Base-by-base conservation (phyloP, 805 yeast species). In the Starmera amethionina region DNA sequence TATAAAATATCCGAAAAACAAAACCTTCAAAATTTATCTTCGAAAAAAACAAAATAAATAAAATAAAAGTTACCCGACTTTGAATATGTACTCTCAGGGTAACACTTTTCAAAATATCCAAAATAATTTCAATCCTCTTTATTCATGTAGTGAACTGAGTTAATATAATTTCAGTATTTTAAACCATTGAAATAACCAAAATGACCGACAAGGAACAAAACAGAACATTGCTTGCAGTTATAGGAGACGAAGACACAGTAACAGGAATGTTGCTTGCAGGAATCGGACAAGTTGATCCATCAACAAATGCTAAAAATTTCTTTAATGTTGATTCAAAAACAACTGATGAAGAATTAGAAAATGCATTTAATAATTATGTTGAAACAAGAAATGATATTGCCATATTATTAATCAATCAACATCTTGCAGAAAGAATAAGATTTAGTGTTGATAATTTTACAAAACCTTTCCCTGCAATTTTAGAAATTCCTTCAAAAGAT, bases 401-500 rank as follows among this genome's bases (percentile, higher is more conserved):
- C 19, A 87, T 93, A 42, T 63, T 93, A 46, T 71, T 93, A 56
- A 89, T 93, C 60, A 93, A 90, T 61, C 98, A 93, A 62, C 95
- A 88, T 62, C 62, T 93, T 48, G 97, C 98, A 14, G 97, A 93
- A 54, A 73, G 77, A 51, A 90, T 93, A 42, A 74, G 98, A 62
- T 71, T 72, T 49, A 72, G 73, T 48, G 87, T 93, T 36, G 98
- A 93, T 54, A 71, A 75, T 37, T 93, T 74, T 64, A 78, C 94
- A 14, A 77, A 79, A 47, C 95, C 98, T 10, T 93, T 93, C 64
- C 98, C 98, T 8, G 97, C 98, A 3, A 77, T 93, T 37, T 70
- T 93, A 56, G 98, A 93, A 65, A 93, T 93, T 46, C 98, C 98
- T 25, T 87, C 97, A 13, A 93, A 93, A 68, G 98, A 93, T 58